phyloP scores from a whole-genome alignment of 345 rosid genomes.

The Citrus sp. region DNA sequence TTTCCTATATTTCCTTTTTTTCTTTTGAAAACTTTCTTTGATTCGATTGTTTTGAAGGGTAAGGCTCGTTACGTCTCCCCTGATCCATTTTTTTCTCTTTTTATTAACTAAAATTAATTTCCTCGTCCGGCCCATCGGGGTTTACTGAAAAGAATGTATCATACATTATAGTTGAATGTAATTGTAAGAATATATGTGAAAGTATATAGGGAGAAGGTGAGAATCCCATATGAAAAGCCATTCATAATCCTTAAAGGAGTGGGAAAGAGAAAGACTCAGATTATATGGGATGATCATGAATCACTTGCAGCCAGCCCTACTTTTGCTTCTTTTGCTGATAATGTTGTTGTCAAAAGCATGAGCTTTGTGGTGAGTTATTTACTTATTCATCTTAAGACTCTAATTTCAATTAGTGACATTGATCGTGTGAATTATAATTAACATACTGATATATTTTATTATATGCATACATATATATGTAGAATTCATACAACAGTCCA shows the following conservation, averaged over 20 bases:
- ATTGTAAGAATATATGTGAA: background rate
- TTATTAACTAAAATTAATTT: too few relatives aligned
- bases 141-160: too few relatives aligned
- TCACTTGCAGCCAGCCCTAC: constrained; percentile 51
- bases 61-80: background rate
- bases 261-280: constrained; percentile 43
- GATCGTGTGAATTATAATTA: background rate
- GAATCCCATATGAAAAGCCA: constrained; percentile 62
- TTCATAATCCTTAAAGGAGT: constrained; percentile 55
- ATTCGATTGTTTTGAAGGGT: background rate
- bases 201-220: constrained; percentile 63
- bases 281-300: constrained; percentile 66
- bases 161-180: background rate
- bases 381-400: too few relatives aligned
- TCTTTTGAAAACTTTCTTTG: too few relatives aligned
- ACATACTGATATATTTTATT: background rate
- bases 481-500: constrained; percentile 69
- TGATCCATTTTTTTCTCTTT: too few relatives aligned
- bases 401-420: background rate
- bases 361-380: constrained; percentile 37
- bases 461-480: too few relatives aligned
- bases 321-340: constrained; percentile 57
- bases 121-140: too few relatives aligned
- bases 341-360: constrained; percentile 50
- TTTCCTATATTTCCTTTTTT: background rate